These are phyloP conservation scores for Polygonum maritimum DNA, from an alignment of 148 eudicot genomes.

Conservation along the genomic window DNA sequence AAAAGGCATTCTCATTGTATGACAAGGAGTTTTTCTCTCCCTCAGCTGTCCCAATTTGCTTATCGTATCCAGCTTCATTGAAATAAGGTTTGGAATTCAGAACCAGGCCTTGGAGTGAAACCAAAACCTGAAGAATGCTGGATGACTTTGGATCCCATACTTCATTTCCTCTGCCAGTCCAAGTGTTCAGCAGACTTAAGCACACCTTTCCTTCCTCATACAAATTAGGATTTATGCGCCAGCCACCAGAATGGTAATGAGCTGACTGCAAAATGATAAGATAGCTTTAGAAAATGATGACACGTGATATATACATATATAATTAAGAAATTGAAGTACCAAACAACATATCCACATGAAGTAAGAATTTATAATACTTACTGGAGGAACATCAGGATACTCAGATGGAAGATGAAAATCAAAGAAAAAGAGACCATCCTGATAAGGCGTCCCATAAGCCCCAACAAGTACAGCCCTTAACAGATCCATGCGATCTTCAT, in stretches of 20 bases:
- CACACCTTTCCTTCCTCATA: slow-evolving; percentile 99
- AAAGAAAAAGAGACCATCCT: slow-evolving; percentile 96
- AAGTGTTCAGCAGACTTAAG: slow-evolving; percentile 90
- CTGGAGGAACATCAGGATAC: slow-evolving; percentile 96
- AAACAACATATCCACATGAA: not conserved
- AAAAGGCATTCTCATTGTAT: slow-evolving; percentile 90
- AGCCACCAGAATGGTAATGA: slow-evolving; percentile 95
- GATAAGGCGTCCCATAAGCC: slow-evolving; percentile 98
- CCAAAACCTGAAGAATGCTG: slow-evolving; percentile 96
- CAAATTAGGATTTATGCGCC: slow-evolving; percentile 90
- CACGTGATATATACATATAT: not conserved
- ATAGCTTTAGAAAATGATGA: not conserved
- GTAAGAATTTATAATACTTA: slow-evolving; percentile 24
- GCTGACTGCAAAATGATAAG: slow-evolving; percentile 52
- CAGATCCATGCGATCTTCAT: slow-evolving; percentile 96
- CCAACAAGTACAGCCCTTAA: slow-evolving; percentile 93
- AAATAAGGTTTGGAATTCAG: slow-evolving; percentile 92
- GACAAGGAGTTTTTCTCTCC: slow-evolving; percentile 98
- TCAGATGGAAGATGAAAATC: slow-evolving; percentile 96
- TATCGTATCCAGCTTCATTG: slow-evolving; percentile 99
- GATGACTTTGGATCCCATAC: slow-evolving; percentile 96
- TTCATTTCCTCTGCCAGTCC: slow-evolving; percentile 98
- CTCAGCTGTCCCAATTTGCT: slow-evolving; percentile 91
- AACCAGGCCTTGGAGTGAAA: slow-evolving; percentile 93
- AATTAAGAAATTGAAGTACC: not conserved